Percentiles rank a stretch among this genome's conserved stretches.
phyloP scores from a whole-genome alignment of 345 rosid genomes.

The Eucalyptus lansdowneana region DNA sequence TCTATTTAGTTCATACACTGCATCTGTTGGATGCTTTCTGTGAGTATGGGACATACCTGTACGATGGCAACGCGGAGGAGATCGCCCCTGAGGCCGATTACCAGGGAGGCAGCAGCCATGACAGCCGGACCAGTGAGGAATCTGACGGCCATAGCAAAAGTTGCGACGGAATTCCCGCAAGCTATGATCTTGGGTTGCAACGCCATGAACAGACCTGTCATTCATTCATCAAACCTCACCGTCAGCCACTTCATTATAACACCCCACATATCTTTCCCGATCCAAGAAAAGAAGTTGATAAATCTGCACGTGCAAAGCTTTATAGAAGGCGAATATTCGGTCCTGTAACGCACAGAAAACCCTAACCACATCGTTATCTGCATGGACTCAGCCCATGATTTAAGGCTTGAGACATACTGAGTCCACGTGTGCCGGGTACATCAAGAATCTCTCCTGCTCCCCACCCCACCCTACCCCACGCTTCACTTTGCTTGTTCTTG shows the following conservation, averaged over 20 bases:
- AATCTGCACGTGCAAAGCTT: not conserved
- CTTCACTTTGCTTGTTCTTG: conserved; percentile 8
- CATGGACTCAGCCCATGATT: not conserved
- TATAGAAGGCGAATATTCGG: not conserved
- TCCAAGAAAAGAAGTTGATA: not conserved
- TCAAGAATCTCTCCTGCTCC: not conserved
- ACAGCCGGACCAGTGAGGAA: conserved; percentile 93
- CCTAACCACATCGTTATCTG: not conserved
- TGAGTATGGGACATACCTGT: conserved; percentile 36
- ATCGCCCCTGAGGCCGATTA: conserved; percentile 69
- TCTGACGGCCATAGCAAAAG: conserved; percentile 87
- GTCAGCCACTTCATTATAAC: not conserved
- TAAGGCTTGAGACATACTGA: not conserved
- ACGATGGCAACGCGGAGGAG: conserved; percentile 89
- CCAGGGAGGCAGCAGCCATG: conserved; percentile 89
- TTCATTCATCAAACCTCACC: not conserved
- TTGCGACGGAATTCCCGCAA: conserved; percentile 80
- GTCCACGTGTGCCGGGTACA: not conserved
- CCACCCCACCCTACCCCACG: not conserved
- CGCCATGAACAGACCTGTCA: conserved; percentile 93
- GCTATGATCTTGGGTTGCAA: conserved; percentile 97
- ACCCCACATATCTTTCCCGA: not conserved
- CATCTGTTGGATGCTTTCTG: too few relatives aligned
- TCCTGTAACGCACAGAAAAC: not conserved
- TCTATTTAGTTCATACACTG: not conserved